These are phyloP conservation scores for Stachybotrys chartarum DNA, from an alignment of 2,329 filamentous ascomycete species.

Conservation along the genomic window DNA sequence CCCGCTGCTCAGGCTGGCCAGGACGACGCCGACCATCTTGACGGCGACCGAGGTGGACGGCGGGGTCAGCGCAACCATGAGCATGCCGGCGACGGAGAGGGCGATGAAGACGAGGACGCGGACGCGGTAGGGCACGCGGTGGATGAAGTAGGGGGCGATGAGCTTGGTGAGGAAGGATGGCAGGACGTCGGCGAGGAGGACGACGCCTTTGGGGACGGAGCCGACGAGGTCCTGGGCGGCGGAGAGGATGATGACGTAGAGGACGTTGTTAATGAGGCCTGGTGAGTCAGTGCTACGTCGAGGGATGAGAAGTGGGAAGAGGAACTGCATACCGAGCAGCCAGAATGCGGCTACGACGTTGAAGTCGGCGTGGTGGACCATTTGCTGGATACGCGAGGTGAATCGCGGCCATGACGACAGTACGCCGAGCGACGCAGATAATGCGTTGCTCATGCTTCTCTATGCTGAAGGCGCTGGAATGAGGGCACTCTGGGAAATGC, in stretches of 20 bases:
- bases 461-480: background rate
- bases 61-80: conserved; percentile 77
- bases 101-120: conserved; percentile 69
- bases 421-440: conserved; percentile 44
- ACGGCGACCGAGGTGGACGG: conserved; percentile 55
- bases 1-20: conserved; percentile 81
- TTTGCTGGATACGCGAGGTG: conserved; percentile 52
- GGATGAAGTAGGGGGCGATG: conserved; percentile 88
- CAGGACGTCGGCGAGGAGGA: conserved; percentile 86
- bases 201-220: conserved; percentile 82
- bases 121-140: conserved; percentile 70
- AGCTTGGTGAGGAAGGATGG: conserved; percentile 87
- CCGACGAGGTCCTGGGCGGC: conserved; percentile 94
- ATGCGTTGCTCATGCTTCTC: conserved; percentile 9
- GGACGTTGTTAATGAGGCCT: conserved; percentile 80
- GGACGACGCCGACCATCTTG: conserved; percentile 75
- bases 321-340: conserved; percentile 66
- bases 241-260: conserved; percentile 95
- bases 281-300: background rate
- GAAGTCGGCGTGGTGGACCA: conserved; percentile 62
- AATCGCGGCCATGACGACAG: conserved; percentile 65
- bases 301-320: background rate
- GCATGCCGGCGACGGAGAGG: conserved; percentile 79
- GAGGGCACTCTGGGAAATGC: too few species aligned
- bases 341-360: conserved; percentile 79